phyloP scores from a whole-genome alignment of 345 rosid species.

The Populus pruinosa region DNA sequence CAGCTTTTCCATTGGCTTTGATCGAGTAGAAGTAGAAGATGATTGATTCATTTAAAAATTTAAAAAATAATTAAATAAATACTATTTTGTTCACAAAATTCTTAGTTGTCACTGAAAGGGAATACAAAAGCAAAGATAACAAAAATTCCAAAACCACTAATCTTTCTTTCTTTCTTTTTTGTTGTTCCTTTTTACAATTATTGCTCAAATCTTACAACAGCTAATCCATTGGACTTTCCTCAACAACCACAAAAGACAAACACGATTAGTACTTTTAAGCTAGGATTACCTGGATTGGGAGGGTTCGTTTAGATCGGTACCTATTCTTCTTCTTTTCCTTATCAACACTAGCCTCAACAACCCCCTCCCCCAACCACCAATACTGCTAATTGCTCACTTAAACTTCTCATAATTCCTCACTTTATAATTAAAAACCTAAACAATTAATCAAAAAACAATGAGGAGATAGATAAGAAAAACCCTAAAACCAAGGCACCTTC shows the following conservation, averaged over 20 bases:
- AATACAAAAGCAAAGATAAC: background rate
- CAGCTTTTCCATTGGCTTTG: conserved; percentile 26
- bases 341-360: conserved; percentile 49
- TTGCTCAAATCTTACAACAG: background rate
- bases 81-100: background rate
- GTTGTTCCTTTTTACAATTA: no score
- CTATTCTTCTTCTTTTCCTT: conserved; percentile 66
- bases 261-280: no score
- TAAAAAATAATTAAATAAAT: no score
- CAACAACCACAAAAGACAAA: no score
- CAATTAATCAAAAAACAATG: no score
- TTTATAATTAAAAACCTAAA: no score
- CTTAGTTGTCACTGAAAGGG: background rate
- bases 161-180: background rate
- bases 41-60: no score
- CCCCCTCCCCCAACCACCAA: conserved; percentile 38
- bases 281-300: conserved; percentile 17
- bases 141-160: background rate
- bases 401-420: conserved; percentile 53
- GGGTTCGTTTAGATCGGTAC: conserved; percentile 60
- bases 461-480: no score
- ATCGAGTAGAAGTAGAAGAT: background rate
- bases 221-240: no score
- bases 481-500: conserved; percentile 35
- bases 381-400: conserved; percentile 31